Base-by-base conservation (phyloP, 1,284 basidiomycete genomes). In the Moesziomyces sp. region DNA sequence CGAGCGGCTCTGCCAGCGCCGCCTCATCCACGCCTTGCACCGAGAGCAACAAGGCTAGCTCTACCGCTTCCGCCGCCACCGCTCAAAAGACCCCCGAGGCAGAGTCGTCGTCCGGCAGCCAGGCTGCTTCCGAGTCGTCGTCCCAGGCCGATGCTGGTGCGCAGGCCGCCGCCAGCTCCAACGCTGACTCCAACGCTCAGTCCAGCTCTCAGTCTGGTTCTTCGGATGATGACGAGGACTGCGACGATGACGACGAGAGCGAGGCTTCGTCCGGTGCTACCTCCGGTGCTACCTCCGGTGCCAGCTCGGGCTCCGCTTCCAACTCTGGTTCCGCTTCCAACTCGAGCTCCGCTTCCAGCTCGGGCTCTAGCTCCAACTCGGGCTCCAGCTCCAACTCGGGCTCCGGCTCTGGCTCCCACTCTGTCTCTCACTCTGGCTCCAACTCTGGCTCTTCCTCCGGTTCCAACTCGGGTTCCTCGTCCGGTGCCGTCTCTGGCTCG, bases 211-310 rank as follows among this genome's bases (percentile, higher is more conserved):
- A 43, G 45, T 38, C 46, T 18, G 14, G 13, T 44, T 57, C 56
- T 46, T 40, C 55, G 8, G 52, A 42, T 8, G 49, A 48, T 10
- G 48, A 40, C 23, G 56, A 63, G 13, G 66, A 59, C 46, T 56
- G 63, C 18, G 57, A 55, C 23, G 63, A 66, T 23, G 50, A 52
- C 46, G 46, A 52, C 4, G 38, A 58, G 11, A 42, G 21, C 52
- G 50, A 51, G 52, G 30, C 48, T 28, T 49, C 52, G 44, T 30
- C 56, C 23, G 42, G 28, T 44, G 49, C 63, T 21, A 38, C n/a
- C 23, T 49, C 54, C 7, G 62, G 52, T 26, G 44, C 57, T 44
- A n/a, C 19, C 46, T 50, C 56, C 3, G 61, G 44, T 30, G 40
- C 56, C 13, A 23, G 14, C 45, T 56, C 64, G 44, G 46, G 42